Evolutionary conservation across 768 basidiomycete genomes (phyloP).

Genomic region (Kondoa malvinella): DNA sequence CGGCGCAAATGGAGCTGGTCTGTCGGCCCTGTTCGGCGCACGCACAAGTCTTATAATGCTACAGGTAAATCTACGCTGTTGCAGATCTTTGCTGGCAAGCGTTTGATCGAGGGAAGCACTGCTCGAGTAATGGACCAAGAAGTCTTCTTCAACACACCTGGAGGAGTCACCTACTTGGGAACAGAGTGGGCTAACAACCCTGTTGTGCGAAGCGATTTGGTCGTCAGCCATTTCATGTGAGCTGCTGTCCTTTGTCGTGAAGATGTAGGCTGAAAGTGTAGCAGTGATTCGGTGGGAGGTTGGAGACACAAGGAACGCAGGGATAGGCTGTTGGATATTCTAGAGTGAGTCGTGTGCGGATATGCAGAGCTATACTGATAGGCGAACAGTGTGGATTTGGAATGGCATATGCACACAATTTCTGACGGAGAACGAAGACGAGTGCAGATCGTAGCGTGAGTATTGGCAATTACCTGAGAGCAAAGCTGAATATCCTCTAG

Average conservation of each 20-base stretch:
- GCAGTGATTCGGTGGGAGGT: slow-evolving; percentile 76
- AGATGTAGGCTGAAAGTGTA: not conserved
- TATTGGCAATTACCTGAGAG: too few species aligned
- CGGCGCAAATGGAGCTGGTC: slow-evolving; percentile 79
- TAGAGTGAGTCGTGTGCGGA: slow-evolving; percentile 38
- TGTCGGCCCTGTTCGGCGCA: slow-evolving; percentile 22
- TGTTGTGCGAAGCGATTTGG: slow-evolving; percentile 80
- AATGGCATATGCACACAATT: slow-evolving; percentile 87
- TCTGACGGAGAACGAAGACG: slow-evolving; percentile 87
- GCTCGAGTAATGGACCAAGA: slow-evolving; percentile 62
- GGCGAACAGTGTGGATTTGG: slow-evolving; percentile 49
- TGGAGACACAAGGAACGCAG: slow-evolving; percentile 80
- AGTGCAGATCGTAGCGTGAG: slow-evolving; percentile 68
- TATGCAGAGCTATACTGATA: not conserved
- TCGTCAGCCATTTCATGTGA: slow-evolving; percentile 67
- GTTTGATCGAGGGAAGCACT: slow-evolving; percentile 48
- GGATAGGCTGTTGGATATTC: slow-evolving; percentile 67
- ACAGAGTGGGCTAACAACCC: slow-evolving; percentile 99
- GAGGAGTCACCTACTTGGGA: slow-evolving; percentile 37
- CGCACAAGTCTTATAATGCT: not conserved
- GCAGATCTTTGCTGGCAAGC: slow-evolving; percentile 82
- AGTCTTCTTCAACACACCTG: slow-evolving; percentile 73
- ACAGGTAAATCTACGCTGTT: slow-evolving; percentile 89
- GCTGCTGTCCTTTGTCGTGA: not conserved
- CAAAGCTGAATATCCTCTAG: too few species aligned